Conservation (phyloP, 2,329 filamentous ascomycete genomes). For the Venturia carpophila region DNA sequence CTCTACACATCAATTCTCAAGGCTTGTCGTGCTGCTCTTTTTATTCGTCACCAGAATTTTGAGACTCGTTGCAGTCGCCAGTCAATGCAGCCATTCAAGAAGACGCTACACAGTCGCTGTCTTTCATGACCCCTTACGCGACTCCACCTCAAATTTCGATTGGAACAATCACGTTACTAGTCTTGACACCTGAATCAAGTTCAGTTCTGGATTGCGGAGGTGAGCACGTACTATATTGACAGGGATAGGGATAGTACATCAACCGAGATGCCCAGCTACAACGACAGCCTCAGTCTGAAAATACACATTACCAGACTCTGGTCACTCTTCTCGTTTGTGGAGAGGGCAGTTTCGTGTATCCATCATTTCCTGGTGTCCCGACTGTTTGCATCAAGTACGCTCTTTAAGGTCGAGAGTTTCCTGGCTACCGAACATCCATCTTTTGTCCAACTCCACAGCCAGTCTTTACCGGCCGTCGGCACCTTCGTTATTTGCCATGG, state of each 20-base stretch:
- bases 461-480: constrained; percentile 6
- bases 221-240: neutral
- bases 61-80: neutral
- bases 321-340: neutral
- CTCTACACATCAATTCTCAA: neutral
- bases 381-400: neutral
- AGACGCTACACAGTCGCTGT: neutral
- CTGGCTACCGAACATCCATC: neutral
- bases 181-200: neutral
- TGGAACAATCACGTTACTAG: neutral
- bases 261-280: neutral
- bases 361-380: constrained; percentile 1
- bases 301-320: neutral
- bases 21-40: neutral
- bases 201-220: neutral
- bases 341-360: neutral
- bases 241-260: constrained; percentile 6
- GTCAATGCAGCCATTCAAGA: neutral
- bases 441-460: neutral
- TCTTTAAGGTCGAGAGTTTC: neutral
- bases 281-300: neutral
- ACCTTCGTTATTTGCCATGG: neutral
- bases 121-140: neutral
- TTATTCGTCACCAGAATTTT: too few relatives aligned
- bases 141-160: neutral